Base-by-base conservation (phyloP, 2,329 filamentous ascomycete genomes). In the Stemphylium lycopersici region DNA sequence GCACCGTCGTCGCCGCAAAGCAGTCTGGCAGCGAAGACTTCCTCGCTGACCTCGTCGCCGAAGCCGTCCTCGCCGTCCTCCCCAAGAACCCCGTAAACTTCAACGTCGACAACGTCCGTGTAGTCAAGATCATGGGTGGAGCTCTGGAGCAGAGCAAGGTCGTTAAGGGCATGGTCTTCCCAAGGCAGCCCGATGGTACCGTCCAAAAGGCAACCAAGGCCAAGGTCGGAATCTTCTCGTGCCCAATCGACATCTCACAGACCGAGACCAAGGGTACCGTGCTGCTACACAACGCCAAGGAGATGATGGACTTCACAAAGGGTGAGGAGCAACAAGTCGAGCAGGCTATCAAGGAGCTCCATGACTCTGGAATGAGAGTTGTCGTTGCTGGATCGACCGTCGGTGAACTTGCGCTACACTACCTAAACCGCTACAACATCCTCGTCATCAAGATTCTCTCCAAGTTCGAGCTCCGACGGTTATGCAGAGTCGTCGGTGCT, bases 101-200 rank as follows among this genome's bases (percentile, higher is more conserved):
- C 85, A 99, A 97, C 78, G 92, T 99, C 62, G 95, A 99, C 82
- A 99, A 99, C 77, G 89, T 99, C 69, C 90, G 95, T 56, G 96
- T 99, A 54, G 96, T 99, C 69, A 99, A 99, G 85, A 99, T 99
- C 71, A 98, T 99, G 93, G 95, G 95, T 68, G 93, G 95, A 62
- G 92, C 90, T 75, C 81, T 99, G 72, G 91, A 96, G 71, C 93
- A 99, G 81, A 96, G 92, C 76, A 88, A 87, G 64, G 93, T 99
- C 12, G 89, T 99, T 56, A 96, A 90, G 83, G 95, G 95, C 64
- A 99, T 99, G 95, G 96, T 99, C 47, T 98, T 99, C 75, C 89
- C 91, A 69, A 90, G 96, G 74, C 90, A 96, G 78, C 95, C 95
- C n/a, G 89, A 96, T 72, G 93, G 93, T 43, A 79, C 62, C 13